These are phyloP conservation scores for Hyaloscypha bicolor DNA, from an alignment of 495 filamentous ascomycete genomes.

Conservation along the genomic window DNA sequence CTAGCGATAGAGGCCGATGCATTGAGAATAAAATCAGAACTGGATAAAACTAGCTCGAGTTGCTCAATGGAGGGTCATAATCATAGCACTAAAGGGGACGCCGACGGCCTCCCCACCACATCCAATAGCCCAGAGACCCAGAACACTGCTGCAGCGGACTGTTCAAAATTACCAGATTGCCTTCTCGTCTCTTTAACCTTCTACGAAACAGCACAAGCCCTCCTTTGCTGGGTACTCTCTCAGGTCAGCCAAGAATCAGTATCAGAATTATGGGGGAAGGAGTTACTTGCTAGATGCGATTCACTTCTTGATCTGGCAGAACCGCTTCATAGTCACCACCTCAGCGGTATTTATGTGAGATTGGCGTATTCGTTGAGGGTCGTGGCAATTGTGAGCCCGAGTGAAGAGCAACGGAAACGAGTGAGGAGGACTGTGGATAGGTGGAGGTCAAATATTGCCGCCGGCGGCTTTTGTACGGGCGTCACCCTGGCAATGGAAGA, in stretches of 20 bases:
- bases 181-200: neutral
- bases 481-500: neutral
- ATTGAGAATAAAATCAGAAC: neutral
- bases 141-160: neutral
- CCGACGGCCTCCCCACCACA: too few relatives aligned
- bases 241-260: neutral
- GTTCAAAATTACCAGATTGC: neutral
- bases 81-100: neutral
- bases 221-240: neutral
- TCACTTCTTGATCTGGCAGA: neutral
- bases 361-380: neutral
- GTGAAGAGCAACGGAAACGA: neutral
- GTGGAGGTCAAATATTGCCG: neutral
- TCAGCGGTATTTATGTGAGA: neutral
- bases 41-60: neutral
- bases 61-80: neutral
- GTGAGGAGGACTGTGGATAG: neutral
- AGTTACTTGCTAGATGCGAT: neutral
- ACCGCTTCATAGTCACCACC: neutral
- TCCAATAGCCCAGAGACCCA: neutral
- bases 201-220: conserved; percentile 1
- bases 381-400: neutral
- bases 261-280: neutral
- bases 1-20: neutral
- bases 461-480: neutral